These are phyloP conservation scores for Catunica adiposa DNA, from an alignment of 2,329 filamentous ascomycete genomes.

Conservation along the genomic window DNA sequence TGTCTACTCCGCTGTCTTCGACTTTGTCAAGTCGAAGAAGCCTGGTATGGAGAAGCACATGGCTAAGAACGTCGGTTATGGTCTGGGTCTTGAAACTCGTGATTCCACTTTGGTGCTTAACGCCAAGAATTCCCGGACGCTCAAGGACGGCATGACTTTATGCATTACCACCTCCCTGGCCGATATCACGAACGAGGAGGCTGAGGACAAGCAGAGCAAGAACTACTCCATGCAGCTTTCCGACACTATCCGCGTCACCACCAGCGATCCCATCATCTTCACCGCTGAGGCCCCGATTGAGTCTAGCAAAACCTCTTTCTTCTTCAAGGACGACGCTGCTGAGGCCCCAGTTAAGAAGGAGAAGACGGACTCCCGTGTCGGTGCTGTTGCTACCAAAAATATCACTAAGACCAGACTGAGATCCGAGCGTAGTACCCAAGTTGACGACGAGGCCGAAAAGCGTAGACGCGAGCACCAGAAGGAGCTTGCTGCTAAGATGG, in stretches of 20 bases:
- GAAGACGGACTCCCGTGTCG: slow-evolving; percentile 67
- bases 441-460: slow-evolving; percentile 78
- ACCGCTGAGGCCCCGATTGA: slow-evolving; percentile 85
- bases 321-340: slow-evolving; percentile 91
- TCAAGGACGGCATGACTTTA: slow-evolving; percentile 96
- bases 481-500: slow-evolving; percentile 72
- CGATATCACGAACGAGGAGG: slow-evolving; percentile 71
- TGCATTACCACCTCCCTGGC: slow-evolving; percentile 78
- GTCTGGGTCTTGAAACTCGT: slow-evolving; percentile 81
- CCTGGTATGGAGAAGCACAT: slow-evolving; percentile 93
- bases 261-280: slow-evolving; percentile 68
- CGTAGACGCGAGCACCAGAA: slow-evolving; percentile 84
- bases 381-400: slow-evolving; percentile 82
- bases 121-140: slow-evolving; percentile 61
- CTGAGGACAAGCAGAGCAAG: slow-evolving; percentile 80
- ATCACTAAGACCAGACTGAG: slow-evolving; percentile 87
- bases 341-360: slow-evolving; percentile 78
- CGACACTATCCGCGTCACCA: slow-evolving; percentile 80
- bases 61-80: slow-evolving; percentile 77
- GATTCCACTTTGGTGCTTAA: slow-evolving; percentile 73
- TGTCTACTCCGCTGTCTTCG: slow-evolving; percentile 74
- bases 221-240: slow-evolving; percentile 79
- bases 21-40: slow-evolving; percentile 71
- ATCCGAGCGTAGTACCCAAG: slow-evolving; percentile 74
- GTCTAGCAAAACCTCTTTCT: slow-evolving; percentile 89